phyloP scores from a whole-genome alignment of 345 rosid species.

The Syzygium aromaticum region DNA sequence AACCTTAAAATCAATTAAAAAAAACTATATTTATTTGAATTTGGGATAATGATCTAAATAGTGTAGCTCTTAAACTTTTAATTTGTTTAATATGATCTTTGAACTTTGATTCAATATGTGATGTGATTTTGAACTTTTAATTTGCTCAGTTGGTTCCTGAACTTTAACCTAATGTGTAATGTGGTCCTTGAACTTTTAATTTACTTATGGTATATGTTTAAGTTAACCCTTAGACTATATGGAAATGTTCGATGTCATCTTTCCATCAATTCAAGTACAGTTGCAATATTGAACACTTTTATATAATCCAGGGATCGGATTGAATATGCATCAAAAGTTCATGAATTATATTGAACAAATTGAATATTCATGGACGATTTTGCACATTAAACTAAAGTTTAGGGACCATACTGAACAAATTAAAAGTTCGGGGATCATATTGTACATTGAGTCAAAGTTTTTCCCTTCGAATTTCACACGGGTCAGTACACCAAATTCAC shows the following conservation, averaged over 20 bases:
- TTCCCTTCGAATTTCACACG: too few relatives aligned
- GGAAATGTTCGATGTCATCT: too few relatives aligned
- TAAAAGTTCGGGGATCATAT: fast-evolving
- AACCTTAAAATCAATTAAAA: not conserved
- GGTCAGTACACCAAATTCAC: too few relatives aligned
- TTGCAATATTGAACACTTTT: not conserved
- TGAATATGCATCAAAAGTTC: fast-evolving
- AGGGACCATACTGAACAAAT: too few relatives aligned
- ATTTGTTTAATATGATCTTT: fast-evolving
- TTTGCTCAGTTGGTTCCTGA: too few relatives aligned
- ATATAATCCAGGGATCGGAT: not conserved
- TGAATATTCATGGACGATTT: fast-evolving
- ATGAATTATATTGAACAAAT: fast-evolving
- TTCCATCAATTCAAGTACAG: too few relatives aligned
- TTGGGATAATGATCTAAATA: too few relatives aligned
- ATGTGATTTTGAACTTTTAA: too few relatives aligned
- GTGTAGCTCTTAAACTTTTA: too few relatives aligned
- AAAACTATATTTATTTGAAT: not conserved
- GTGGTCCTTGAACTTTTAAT: fast-evolving
- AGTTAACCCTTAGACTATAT: not conserved
- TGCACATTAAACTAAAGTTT: fast-evolving
- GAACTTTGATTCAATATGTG: fast-evolving
- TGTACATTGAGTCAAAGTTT: fast-evolving
- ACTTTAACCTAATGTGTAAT: too few relatives aligned
- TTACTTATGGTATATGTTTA: not conserved